phyloP scores from a whole-genome alignment of 2,329 filamentous ascomycete genomes.

The Aspergillus puulaauensis region DNA sequence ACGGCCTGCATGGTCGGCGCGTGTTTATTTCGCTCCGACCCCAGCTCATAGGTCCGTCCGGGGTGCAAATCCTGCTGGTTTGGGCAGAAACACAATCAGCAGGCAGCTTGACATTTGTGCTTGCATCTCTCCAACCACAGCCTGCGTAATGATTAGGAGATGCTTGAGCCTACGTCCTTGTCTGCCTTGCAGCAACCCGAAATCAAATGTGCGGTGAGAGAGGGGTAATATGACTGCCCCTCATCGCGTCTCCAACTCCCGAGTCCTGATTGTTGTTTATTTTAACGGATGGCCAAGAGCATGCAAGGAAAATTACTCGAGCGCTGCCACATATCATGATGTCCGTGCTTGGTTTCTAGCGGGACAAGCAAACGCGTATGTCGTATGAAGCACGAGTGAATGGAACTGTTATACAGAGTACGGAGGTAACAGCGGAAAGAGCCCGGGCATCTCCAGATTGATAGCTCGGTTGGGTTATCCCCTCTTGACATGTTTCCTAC shows the following conservation, averaged over 20 bases:
- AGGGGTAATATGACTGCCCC: conserved; percentile 6
- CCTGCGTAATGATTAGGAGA: conserved; percentile 2
- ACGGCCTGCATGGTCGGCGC: conserved; percentile 14
- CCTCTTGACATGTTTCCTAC: conserved; percentile 5
- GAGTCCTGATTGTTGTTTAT: neutral
- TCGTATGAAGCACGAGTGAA: too few relatives aligned
- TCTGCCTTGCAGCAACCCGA: conserved; percentile 18
- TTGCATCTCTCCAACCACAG: conserved; percentile 12
- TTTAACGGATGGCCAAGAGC: neutral
- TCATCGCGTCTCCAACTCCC: neutral
- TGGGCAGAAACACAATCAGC: conserved; percentile 25
- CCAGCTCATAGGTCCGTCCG: conserved; percentile 12
- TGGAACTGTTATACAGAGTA: too few relatives aligned
- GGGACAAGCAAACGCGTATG: neutral
- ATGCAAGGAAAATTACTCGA: conserved; percentile 16
- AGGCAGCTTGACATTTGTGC: conserved; percentile 7
- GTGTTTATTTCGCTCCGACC: conserved; percentile 14
- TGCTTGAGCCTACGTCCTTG: conserved; percentile 18
- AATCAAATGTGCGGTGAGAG: conserved; percentile 23
- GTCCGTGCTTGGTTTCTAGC: neutral
- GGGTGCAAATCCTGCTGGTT: conserved; percentile 13
- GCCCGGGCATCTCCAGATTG: too few relatives aligned
- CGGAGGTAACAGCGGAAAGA: too few relatives aligned
- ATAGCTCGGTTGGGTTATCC: too few relatives aligned
- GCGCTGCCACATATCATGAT: neutral